Base-by-base conservation (phyloP, 2,329 filamentous ascomycete genomes). In the Colletotrichum zoysiae region DNA sequence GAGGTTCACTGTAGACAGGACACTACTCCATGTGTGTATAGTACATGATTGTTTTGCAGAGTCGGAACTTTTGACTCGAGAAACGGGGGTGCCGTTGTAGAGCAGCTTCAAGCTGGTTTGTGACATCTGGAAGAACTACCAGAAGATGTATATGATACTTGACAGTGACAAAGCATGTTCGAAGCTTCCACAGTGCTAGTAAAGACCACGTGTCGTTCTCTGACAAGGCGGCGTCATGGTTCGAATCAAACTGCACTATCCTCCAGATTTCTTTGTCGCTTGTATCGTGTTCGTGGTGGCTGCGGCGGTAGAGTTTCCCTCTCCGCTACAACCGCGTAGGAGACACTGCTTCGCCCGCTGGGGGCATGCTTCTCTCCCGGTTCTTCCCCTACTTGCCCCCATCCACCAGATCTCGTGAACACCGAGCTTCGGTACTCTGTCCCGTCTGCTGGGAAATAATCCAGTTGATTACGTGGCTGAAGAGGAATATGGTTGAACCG, bases 401-500 rank as follows among this genome's bases (percentile, higher is more conserved):
- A 71, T 8, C 69, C 65, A 7, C 48, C 69, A 6, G 53, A 63
- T 46, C 65, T 58, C 12, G 69, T 68, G 38, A 71, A 71, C 0
- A 69, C 69, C 3, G 48, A 23, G 2, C 40, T 23, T 9, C 69
- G 51, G 35, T 67, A 61, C 8, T 53, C 65, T 16, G 42, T 55
- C 2, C 58, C 65, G 16, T 70, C 66, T 16, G 44, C 66, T 26
- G 51, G 56, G 14, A 35, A 50, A 56, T 78, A 78, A 20, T 75
- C 62, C 56, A 85, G 85, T 1, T 80, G 76, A 35, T 77, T 76
- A 4, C 73, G 76, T 38, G 82, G 79, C 73, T 80, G 80, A 62
- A 94, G 84, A 1, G 91, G 91, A 35, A 94, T 88, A 77, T 94
- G 92, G 69, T 90, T 90, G 74, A 82, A 90, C 14, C 91, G 83